Evolutionary conservation across 257 asterid genomes (phyloP).

Genomic region (Forsythia suspensa): DNA sequence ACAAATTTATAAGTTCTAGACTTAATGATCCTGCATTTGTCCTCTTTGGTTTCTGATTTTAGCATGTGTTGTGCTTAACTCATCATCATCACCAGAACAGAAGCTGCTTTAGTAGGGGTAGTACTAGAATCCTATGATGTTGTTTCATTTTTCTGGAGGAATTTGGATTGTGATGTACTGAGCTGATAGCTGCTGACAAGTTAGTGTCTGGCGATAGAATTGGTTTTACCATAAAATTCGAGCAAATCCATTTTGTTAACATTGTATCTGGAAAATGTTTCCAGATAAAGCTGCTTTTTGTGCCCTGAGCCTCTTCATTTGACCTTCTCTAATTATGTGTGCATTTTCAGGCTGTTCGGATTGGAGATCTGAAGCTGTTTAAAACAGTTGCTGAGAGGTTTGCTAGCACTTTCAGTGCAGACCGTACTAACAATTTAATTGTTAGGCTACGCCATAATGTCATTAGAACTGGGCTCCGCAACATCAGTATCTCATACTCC

Average conservation of each 20-base stretch:
- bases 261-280: neutral
- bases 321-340: conserved; percentile 5
- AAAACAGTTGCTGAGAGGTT: conserved; percentile 74
- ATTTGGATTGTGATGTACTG: too few species aligned
- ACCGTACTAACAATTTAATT: conserved; percentile 78
- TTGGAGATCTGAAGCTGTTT: conserved; percentile 86
- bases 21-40: neutral
- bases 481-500: conserved; percentile 88
- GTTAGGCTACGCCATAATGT: conserved; percentile 90
- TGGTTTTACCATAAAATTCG: neutral
- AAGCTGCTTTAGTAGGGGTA: too few species aligned
- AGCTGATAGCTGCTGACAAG: neutral
- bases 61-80: neutral
- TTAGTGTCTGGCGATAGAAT: neutral
- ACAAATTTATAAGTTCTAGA: neutral
- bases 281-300: neutral
- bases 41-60: neutral
- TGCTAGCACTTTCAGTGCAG: conserved; percentile 65
- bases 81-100: too few species aligned
- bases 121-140: too few species aligned
- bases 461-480: conserved; percentile 83
- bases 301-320: conserved; percentile 14
- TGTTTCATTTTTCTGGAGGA: too few species aligned
- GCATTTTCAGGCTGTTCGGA: conserved; percentile 78
- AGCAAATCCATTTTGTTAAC: neutral